Conservation (phyloP, 192 early-diverging fungal species). For the Backusella morwellensis region DNA sequence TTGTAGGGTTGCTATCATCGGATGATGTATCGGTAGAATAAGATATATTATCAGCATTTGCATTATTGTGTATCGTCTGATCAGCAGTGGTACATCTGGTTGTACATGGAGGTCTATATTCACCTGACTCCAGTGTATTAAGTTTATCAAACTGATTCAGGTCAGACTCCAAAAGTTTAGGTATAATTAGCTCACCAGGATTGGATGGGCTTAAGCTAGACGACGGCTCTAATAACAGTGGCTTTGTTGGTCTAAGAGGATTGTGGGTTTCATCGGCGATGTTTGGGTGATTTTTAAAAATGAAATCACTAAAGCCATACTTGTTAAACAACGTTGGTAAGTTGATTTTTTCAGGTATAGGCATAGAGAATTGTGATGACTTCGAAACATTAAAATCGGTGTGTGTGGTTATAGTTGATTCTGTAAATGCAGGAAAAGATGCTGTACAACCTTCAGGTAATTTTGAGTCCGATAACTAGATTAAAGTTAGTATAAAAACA, state of each 20-base stretch:
- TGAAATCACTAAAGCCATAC: neutral
- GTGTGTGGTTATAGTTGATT: neutral
- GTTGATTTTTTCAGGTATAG: neutral
- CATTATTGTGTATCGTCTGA: neutral
- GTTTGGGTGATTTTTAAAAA: neutral
- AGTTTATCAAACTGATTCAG: neutral
- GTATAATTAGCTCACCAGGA: neutral
- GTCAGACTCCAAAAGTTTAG: neutral
- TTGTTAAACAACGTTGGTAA: neutral
- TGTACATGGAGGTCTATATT: neutral
- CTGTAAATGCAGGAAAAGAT: neutral
- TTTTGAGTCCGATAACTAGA: neutral
- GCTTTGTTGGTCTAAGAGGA: neutral
- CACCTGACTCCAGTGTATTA: neutral
- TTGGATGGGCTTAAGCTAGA: neutral
- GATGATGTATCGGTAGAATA: neutral
- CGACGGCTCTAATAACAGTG: neutral
- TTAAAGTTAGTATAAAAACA: neutral
- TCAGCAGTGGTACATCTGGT: neutral
- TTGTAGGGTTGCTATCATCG: neutral
- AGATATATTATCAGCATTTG: neutral
- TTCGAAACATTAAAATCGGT: neutral
- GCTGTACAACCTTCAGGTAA: neutral
- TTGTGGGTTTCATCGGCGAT: neutral
- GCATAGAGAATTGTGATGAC: neutral